Evolutionary conservation across 441 rosid species (phyloP).

Genomic region (Geranium incanum): DNA sequence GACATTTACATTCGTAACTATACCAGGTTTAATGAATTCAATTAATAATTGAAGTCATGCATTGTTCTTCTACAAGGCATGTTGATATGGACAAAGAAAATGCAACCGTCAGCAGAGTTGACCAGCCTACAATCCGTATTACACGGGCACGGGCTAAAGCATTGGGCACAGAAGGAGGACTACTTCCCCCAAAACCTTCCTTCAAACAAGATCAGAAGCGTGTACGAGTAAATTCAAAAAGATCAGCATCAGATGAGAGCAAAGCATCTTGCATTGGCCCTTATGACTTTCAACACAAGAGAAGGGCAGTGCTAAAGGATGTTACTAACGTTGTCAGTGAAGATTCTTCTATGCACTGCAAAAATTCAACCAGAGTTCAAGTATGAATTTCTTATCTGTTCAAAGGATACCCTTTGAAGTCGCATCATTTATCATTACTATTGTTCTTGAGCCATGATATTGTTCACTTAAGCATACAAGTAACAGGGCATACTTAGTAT

Average conservation of each 20-base stretch:
- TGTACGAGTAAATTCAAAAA: conserved; percentile 38
- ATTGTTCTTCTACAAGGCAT: conserved; percentile 32
- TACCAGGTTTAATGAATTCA: conserved; percentile 42
- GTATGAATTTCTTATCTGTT: conserved; percentile 26
- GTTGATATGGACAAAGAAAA: conserved; percentile 54
- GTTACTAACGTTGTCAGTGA: conserved; percentile 55
- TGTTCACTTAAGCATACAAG: background rate
- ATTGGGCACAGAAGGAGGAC: conserved; percentile 22
- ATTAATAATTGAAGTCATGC: conserved; percentile 28
- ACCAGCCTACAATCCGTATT: conserved; percentile 40
- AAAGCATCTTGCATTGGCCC: conserved; percentile 23
- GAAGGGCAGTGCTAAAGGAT: conserved; percentile 65
- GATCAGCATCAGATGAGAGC: conserved; percentile 50
- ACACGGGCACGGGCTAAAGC: conserved; percentile 73
- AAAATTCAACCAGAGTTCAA: conserved; percentile 44
- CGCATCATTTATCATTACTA: background rate
- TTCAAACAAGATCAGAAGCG: conserved; percentile 32
- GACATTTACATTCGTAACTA: conserved; percentile 13
- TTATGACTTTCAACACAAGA: conserved; percentile 34
- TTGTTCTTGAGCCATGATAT: conserved; percentile 9
- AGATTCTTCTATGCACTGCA: conserved; percentile 37
- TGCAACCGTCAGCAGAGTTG: conserved; percentile 28
- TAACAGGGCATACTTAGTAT: background rate
- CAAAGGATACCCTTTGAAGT: background rate
- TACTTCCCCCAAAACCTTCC: conserved; percentile 27